Evolutionary conservation across 2,329 filamentous ascomycete species (phyloP).

Genomic region (Colletotrichum tamarilloi): DNA sequence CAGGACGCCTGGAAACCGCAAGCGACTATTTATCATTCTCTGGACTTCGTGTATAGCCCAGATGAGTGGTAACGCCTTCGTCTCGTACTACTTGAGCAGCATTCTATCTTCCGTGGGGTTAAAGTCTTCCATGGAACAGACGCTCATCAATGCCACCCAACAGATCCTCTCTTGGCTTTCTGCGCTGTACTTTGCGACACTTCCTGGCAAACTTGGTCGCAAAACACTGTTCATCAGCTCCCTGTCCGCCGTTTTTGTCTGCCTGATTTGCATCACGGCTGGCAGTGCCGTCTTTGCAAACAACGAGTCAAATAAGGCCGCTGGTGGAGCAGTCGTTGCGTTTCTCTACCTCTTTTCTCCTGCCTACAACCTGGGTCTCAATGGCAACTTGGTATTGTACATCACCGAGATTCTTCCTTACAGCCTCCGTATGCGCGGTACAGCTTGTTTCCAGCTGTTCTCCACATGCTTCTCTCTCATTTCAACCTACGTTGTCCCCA

Average conservation of each 20-base stretch:
- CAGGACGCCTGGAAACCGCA: slow-evolving; percentile 42
- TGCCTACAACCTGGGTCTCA: slow-evolving; percentile 42
- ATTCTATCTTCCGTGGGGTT: slow-evolving; percentile 46
- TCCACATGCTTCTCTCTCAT: slow-evolving; percentile 39
- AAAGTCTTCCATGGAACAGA: slow-evolving; percentile 47
- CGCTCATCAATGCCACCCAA: slow-evolving; percentile 50
- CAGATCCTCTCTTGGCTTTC: slow-evolving; percentile 33
- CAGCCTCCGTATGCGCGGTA: slow-evolving; percentile 32
- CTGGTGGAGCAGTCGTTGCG: slow-evolving; percentile 43
- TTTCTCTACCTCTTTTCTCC: slow-evolving; percentile 47
- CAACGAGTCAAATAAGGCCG: slow-evolving; percentile 32
- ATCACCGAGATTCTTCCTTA: slow-evolving; percentile 43
- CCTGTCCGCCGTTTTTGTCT: slow-evolving; percentile 46
- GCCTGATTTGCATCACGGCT: slow-evolving; percentile 52
- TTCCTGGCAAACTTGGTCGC: slow-evolving; percentile 43
- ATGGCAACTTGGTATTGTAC: slow-evolving; percentile 36
- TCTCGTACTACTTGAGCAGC: slow-evolving; percentile 51
- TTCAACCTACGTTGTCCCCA: slow-evolving; percentile 53
- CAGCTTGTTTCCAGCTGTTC: slow-evolving; percentile 22
- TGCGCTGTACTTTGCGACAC: slow-evolving; percentile 32
- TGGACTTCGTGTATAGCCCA: slow-evolving; percentile 41
- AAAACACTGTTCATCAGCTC: slow-evolving; percentile 47
- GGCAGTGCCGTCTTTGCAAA: slow-evolving; percentile 38
- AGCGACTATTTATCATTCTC: slow-evolving; percentile 40
- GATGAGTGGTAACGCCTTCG: slow-evolving; percentile 45